phyloP scores from a whole-genome alignment of 2,329 filamentous ascomycete species.

The Elsinoe batatas region DNA sequence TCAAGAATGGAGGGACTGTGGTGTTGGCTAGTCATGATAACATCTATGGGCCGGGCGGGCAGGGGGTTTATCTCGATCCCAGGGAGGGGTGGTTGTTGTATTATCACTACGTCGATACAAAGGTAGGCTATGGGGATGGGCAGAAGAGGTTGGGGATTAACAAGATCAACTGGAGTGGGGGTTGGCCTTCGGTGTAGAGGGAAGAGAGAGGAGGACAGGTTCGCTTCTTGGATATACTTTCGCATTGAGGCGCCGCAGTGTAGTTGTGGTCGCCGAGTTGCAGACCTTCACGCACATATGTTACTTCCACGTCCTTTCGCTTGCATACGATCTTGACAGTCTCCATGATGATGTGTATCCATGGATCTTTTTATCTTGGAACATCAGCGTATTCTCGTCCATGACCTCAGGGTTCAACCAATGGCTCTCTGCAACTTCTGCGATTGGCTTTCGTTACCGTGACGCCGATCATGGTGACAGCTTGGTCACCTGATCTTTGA shows the following conservation, averaged over 20 bases:
- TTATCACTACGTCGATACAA: slow-evolving; percentile 52
- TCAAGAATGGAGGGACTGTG: slow-evolving; percentile 48
- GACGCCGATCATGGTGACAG: too few relatives aligned
- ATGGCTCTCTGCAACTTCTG: too few relatives aligned
- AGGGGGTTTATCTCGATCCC: slow-evolving; percentile 48
- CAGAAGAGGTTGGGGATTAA: slow-evolving; percentile 16
- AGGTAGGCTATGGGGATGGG: slow-evolving; percentile 41
- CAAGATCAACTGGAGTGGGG: slow-evolving; percentile 15
- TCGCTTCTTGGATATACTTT: slow-evolving; percentile 9
- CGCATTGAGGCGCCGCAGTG: too few relatives aligned
- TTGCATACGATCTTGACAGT: too few relatives aligned
- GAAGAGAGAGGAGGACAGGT: neutral
- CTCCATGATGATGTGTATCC: too few relatives aligned
- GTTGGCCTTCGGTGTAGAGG: slow-evolving; percentile 15
- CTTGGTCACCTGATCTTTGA: too few relatives aligned
- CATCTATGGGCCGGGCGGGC: slow-evolving; percentile 57
- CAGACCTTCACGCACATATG: too few relatives aligned
- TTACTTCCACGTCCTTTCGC: too few relatives aligned
- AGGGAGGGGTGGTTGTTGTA: slow-evolving; percentile 46
- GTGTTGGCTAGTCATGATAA: slow-evolving; percentile 51
- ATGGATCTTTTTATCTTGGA: too few relatives aligned
- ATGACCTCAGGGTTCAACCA: too few relatives aligned
- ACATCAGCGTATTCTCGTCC: too few relatives aligned
- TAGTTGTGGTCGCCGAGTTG: neutral
- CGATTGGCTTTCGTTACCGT: too few relatives aligned